Conservation (phyloP, 306 rosid species). For the Inga oerstediana region DNA sequence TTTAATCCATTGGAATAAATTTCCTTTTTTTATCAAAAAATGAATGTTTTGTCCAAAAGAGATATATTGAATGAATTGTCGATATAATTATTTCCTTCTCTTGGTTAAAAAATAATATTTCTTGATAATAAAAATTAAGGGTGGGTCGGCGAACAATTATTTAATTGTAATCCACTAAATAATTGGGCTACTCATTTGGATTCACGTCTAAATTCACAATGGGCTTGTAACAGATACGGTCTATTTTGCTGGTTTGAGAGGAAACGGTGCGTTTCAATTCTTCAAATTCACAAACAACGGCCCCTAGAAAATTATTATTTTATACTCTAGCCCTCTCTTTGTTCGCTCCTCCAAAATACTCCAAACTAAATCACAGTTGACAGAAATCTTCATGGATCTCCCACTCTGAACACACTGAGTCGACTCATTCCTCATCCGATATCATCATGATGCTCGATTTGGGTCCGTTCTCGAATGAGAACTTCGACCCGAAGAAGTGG, state of each 20-base stretch:
- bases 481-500: constrained; percentile 93
- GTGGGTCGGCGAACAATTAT: background rate
- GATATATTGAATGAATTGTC: no score
- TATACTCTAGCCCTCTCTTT: background rate
- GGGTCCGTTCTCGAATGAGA: constrained; percentile 83
- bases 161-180: background rate
- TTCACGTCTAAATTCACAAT: background rate
- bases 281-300: background rate
- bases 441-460: constrained; percentile 82
- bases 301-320: background rate
- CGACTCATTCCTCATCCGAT: background rate
- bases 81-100: no score
- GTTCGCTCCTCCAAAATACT: background rate
- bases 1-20: no score
- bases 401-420: constrained; percentile 4
- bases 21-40: no score
- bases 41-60: no score
- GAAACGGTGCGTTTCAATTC: constrained; percentile 7
- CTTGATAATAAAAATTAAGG: no score
- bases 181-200: background rate
- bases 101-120: no score
- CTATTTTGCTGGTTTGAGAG: background rate
- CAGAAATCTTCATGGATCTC: constrained; percentile 32
- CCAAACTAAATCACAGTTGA: background rate
- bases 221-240: background rate